Evolutionary conservation across 768 basidiomycete species (phyloP), one percentile per base, ranked within the genome.

Genomic region (Naganishia antarctica): DNA sequence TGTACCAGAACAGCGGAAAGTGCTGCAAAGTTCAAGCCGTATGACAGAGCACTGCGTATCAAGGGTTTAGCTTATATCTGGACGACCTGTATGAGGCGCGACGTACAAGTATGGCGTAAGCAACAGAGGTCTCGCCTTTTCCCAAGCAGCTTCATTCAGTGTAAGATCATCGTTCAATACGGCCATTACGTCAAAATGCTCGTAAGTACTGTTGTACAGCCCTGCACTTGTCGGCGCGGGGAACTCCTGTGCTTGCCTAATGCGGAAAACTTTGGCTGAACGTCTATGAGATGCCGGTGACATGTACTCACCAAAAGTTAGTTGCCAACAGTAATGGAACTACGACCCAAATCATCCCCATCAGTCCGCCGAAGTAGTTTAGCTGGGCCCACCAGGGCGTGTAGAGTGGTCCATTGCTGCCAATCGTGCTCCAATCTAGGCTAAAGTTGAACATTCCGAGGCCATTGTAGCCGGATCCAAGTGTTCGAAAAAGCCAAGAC

Each of bases 71-170:
- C n/a, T n/a, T n/a, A n/a, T n/a, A n/a, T n/a, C n/a, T n/a, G n/a
- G n/a, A n/a, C n/a, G n/a, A n/a, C n/a, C n/a, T n/a, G n/a, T 34
- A 31, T 29, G 13, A 25, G 18, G 13, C n/a, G n/a, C n/a, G 12
- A 66, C 74, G 68, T 23, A 77, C 76, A 79, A 79, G 51, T 75
- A 77, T 6, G 78, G 78, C 4, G 78, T 78, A 11, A 79, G 67
- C 1, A 79, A 65, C 0, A 79, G 61, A 0, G 78, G 78, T 43
- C 64, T 66, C 0, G 69, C 69, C 8, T 64, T 63, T n/a, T 75
- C 78, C 71, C 72, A 79, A 6, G 71, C 74, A 49, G 68, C 70
- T 21, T 72, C 71, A 51, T 79, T 71, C 9, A 79, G 67, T 18
- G 76, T 74, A 0, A 79, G 69, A 57, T 76, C 73, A 0, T 71